Evolutionary conservation across 1,284 basidiomycete species (phyloP).

Genomic region (Xerocomus minutiporus): DNA sequence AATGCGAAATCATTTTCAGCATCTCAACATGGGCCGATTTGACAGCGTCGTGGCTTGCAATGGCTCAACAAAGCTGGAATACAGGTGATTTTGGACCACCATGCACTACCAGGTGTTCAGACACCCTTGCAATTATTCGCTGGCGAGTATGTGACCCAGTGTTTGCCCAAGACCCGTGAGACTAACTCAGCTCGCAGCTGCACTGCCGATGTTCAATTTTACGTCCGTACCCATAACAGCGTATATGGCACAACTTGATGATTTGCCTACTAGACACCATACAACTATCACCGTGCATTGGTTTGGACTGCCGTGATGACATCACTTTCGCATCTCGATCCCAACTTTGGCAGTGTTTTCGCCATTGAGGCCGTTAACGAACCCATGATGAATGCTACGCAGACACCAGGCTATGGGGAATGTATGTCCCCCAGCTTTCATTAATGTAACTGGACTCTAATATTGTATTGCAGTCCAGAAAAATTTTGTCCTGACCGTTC

Average conservation of each 20-base stretch:
- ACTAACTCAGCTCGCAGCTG: constrained; percentile 40
- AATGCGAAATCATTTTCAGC: not conserved
- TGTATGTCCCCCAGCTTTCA: constrained; percentile 40
- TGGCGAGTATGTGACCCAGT: constrained; percentile 45
- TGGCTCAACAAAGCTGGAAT: constrained; percentile 62
- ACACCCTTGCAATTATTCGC: constrained; percentile 58
- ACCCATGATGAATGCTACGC: constrained; percentile 60
- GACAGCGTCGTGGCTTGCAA: constrained; percentile 54
- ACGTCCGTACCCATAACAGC: constrained; percentile 38
- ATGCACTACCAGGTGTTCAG: constrained; percentile 71
- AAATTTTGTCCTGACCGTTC: constrained; percentile 64
- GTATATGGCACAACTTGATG: constrained; percentile 2
- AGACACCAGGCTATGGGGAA: constrained; percentile 63
- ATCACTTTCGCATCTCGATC: constrained; percentile 60
- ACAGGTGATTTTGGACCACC: constrained; percentile 66
- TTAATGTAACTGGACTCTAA: constrained; percentile 1
- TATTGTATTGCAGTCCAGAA: constrained; percentile 51
- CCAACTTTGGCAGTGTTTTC: constrained; percentile 61
- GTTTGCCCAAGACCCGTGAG: constrained; percentile 3
- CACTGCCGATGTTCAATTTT: constrained; percentile 67
- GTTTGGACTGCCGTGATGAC: constrained; percentile 79
- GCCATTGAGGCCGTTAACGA: constrained; percentile 75
- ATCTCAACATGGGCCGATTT: not conserved
- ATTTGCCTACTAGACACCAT: constrained; percentile 43
- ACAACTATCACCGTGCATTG: constrained; percentile 71